phyloP scores from a whole-genome alignment of 2,329 filamentous ascomycete species.

The Macrophomina phaseolina region DNA sequence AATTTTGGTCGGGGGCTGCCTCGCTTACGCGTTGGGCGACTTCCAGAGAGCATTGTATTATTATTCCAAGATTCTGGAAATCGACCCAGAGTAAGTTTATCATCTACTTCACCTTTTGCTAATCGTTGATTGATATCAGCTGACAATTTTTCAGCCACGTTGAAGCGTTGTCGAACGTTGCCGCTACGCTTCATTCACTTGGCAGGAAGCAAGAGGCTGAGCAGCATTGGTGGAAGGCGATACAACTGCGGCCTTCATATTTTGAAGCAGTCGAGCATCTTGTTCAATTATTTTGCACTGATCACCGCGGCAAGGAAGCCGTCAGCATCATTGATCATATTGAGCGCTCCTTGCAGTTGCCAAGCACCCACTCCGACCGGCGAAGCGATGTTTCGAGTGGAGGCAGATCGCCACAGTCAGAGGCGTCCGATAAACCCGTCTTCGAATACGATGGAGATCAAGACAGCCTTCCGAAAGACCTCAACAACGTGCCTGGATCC shows the following conservation, averaged over 20 bases:
- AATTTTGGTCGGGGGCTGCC: conserved; percentile 86
- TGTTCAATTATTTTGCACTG: conserved; percentile 82
- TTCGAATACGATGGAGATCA: conserved; percentile 61
- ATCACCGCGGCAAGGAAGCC: conserved; percentile 81
- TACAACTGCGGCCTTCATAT: conserved; percentile 82
- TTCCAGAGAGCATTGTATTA: conserved; percentile 78
- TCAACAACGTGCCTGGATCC: conserved; percentile 47
- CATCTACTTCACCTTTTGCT: background rate
- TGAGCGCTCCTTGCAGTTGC: conserved; percentile 69
- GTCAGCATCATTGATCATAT: conserved; percentile 86
- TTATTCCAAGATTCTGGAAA: conserved; percentile 71
- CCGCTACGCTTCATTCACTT: conserved; percentile 84
- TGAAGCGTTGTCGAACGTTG: conserved; percentile 91
- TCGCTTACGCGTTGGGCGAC: conserved; percentile 87
- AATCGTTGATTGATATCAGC: conserved; percentile 1
- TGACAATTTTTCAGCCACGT: conserved; percentile 68
- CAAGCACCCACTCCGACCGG: conserved; percentile 53
- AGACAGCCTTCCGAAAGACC: conserved; percentile 47
- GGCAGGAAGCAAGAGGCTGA: conserved; percentile 84
- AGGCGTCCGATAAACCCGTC: conserved; percentile 60
- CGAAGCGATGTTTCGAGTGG: conserved; percentile 65
- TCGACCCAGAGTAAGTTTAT: conserved; percentile 59
- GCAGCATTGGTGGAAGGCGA: conserved; percentile 81
- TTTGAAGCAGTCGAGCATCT: conserved; percentile 96
- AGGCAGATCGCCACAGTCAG: conserved; percentile 61